Evolutionary conservation across 805 yeast genomes (phyloP), one percentile per base, ranked within the genome.

Genomic region (Cyberlindnera xishuangbannaensis): DNA sequence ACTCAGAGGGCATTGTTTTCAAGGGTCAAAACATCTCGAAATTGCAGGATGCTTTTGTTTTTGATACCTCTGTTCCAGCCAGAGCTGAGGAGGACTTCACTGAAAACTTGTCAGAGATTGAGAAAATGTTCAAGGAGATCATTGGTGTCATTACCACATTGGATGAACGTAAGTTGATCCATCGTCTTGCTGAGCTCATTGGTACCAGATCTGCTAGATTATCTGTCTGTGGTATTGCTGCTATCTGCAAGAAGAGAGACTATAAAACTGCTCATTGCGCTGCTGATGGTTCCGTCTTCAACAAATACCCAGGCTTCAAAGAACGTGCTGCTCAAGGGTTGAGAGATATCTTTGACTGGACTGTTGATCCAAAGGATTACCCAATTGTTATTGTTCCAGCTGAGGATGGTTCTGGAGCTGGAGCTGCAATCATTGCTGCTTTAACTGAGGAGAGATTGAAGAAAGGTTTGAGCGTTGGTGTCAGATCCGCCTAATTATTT

Each of bases 351-450:
- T 84, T 85, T 55, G 90, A 69, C 46, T 90, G 96, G 96, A 56
- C 62, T 24, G 61, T 55, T 41, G 56, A 58, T 31, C 58, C 62
- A 33, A 52, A 62, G 30, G 58, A 60, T 27, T 86, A 86, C 59
- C 97, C 97, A 45, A 78, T 92, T 54, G 64, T 71, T 44, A 77
- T 88, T 48, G 84, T 81, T 25, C 83, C 94, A 38, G 97, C 98
- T 45, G 96, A 90, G 66, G 98, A 92, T 66, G 98, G 98, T 51
- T 82, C 85, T 30, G 98, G 98, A 58, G 98, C 83, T 30, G 98
- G 98, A 57, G 98, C 98, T 36, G 98, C 97, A 33, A 74, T 90
- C 51, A 90, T 92, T 64, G 97, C 98, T 35, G 97, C 97, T 27
- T 73, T 90, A 61, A 82, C 97, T 37, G 76, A 82, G 60, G 70